phyloP scores from a whole-genome alignment of 768 basidiomycete species.

The Russula sp. region DNA sequence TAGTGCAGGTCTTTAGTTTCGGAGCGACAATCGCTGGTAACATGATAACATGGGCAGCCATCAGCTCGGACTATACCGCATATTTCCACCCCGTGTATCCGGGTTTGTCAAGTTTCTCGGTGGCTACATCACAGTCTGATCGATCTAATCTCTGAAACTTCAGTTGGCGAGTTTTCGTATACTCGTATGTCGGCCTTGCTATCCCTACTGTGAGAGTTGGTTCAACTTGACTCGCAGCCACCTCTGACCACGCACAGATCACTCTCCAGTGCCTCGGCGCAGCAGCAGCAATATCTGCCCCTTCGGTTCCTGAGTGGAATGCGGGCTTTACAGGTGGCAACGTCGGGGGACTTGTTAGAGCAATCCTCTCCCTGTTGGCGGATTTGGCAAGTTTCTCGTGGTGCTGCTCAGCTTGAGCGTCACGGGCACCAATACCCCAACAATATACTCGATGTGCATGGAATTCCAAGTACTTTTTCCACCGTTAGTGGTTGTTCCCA shows the following conservation, averaged over 20 bases:
- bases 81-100: constrained; percentile 61
- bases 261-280: constrained; percentile 60
- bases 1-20: constrained; percentile 56
- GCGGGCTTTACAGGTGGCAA: constrained; percentile 51
- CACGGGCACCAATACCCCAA: constrained; percentile 75
- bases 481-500: constrained; percentile 53
- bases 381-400: constrained; percentile 68
- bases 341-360: constrained; percentile 62
- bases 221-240: constrained; percentile 17
- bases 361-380: constrained; percentile 58
- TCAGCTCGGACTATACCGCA: constrained; percentile 72
- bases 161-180: constrained; percentile 60
- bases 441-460: constrained; percentile 78
- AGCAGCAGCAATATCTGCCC: constrained; percentile 57
- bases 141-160: neutral
- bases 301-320: constrained; percentile 54
- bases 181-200: constrained; percentile 63
- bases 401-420: constrained; percentile 74
- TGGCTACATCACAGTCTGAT: neutral
- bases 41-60: constrained; percentile 56
- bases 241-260: constrained; percentile 32
- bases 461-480: constrained; percentile 71
- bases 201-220: constrained; percentile 50
- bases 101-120: constrained; percentile 41
- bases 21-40: constrained; percentile 72